Percentiles rank a stretch among this genome's conserved stretches.
Conservation (phyloP, 805 yeast genomes). For the Candida corydali region DNA sequence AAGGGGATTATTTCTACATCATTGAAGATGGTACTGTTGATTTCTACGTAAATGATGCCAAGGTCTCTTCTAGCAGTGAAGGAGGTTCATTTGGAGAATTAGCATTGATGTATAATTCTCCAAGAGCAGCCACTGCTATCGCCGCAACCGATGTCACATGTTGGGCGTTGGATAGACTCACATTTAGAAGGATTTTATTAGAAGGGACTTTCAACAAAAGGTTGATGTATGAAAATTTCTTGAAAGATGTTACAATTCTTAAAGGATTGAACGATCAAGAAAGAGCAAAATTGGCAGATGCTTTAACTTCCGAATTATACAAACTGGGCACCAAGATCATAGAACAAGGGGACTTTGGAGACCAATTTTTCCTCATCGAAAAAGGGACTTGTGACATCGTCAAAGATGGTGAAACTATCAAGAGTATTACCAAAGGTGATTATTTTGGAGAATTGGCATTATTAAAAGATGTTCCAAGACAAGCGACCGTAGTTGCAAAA, state of each 20-base stretch:
- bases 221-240: slow-evolving; percentile 81
- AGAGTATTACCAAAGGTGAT: slow-evolving; percentile 68
- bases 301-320: slow-evolving; percentile 74
- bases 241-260: slow-evolving; percentile 82
- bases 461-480: slow-evolving; percentile 86
- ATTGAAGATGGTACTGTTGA: slow-evolving; percentile 84
- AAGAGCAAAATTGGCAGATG: slow-evolving; percentile 91
- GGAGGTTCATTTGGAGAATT: slow-evolving; percentile 95
- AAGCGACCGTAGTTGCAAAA: slow-evolving; percentile 83
- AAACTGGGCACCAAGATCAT: slow-evolving; percentile 72
- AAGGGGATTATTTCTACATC: slow-evolving; percentile 88
- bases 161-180: slow-evolving; percentile 92
- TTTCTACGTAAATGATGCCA: slow-evolving; percentile 64
- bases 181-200: slow-evolving; percentile 85
- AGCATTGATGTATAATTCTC: slow-evolving; percentile 95
- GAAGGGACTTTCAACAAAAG: slow-evolving; percentile 91
- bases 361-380: slow-evolving; percentile 47
- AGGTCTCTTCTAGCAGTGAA: slow-evolving; percentile 71
- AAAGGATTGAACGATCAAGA: slow-evolving; percentile 70
- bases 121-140: slow-evolving; percentile 91
- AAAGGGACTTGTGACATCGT: slow-evolving; percentile 78
- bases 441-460: slow-evolving; percentile 97
- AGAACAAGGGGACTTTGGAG: slow-evolving; percentile 71
- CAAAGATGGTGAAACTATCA: slow-evolving; percentile 56
- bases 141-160: slow-evolving; percentile 66